Base-by-base conservation (phyloP, 495 filamentous ascomycete species). In the Talaromyces stipitatus region DNA sequence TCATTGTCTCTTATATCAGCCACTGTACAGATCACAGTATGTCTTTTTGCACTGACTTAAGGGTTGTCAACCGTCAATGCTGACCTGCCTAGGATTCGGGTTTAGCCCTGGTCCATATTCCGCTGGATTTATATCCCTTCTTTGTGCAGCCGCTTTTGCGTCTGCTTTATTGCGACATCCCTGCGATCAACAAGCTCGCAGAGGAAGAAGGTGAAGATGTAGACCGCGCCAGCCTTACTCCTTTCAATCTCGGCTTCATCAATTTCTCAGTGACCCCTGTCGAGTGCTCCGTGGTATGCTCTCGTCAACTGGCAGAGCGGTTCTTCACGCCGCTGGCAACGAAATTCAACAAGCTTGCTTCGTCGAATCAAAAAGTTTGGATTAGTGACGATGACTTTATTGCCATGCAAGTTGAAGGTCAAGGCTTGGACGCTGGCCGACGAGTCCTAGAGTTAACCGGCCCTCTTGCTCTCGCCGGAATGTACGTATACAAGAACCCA, bases 261-360 rank as follows among this genome's bases (percentile, higher is more conserved):
- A 97, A 98, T 68, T 85, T 98, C 63, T 92, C 88, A 38, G 80
- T 98, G 62, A 97, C 92, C 0, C 90, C 92, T 0, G 82, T 94
- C 27, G 94, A 97, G 69, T 96, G 92, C 74, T 96, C 91, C 3
- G 80, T 98, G 38, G 91, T 94, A 50, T 97, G 94, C 70, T 85
- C 90, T 29, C 81, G 80, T 58, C 76, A 78, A 32, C 84, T 89
- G 69, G 85, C 88, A 12, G 71, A 82, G 48, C 79, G 79, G 57
- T 82, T 94, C 52, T 96, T 97, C 63, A 70, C 79, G 36, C 89
- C 91, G 3, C 74, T 85, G 43, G 79, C 90, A 63, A 72, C 74
- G 52, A 77, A 71, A 41, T 72, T 66, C 50, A 70, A 60, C 16
- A 66, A 65, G 33, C 32, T 67, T 6, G 53, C 51, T 6, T 61